Base-by-base conservation (phyloP, 2,329 filamentous ascomycete genomes). In the Reticulascus tulasneorum region DNA sequence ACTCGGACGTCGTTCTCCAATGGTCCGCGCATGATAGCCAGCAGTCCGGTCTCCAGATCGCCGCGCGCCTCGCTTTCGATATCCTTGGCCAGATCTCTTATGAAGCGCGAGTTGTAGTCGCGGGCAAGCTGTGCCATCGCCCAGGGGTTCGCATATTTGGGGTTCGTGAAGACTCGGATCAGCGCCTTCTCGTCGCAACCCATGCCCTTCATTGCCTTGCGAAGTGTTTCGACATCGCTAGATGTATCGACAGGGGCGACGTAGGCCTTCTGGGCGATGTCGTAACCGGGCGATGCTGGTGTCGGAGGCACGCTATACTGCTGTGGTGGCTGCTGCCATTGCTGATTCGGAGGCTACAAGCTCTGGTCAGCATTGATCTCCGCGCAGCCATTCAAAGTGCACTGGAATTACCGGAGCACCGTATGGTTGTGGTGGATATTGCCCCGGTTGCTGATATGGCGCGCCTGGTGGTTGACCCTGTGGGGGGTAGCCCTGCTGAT, bases 161-260 rank as follows among this genome's bases (percentile, higher is more conserved):
- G 42, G 22, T 38, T 49, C 0, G 56, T 45, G 9, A 63, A 44
- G 7, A 59, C 40, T 4, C 45, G 45, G 23, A 61, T 55, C 9
- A 63, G 35, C 0, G 54, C 46, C 3, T 44, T 35, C 33, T 62
- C 53, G 15, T 61, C 53, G 23, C 58, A 60, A 2, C 56, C 59
- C 45, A 57, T 54, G 7, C 55, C 56, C 39, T 58, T 57, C 59
- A 62, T 60, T 2, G 59, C 57, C 16, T 58, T 55, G 29, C 55
- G 49, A 2, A 63, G 33, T 2, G 40, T 28, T 39, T 61, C 54
- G 1, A 48, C 49, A 6, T 61, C 59, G 12, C 45, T 20, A 2
- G 42, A 13, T 5, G 56, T 60, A 21, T 63, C 50, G 9, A 59
- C 47, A n/a, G 42, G 52, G 3, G 46, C 45, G 1, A 40, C 34